Percentiles rank a stretch among this genome's conserved stretches.
These are phyloP conservation scores for Xylaria scruposa DNA, from an alignment of 495 filamentous ascomycete genomes.

Conservation along the genomic window DNA sequence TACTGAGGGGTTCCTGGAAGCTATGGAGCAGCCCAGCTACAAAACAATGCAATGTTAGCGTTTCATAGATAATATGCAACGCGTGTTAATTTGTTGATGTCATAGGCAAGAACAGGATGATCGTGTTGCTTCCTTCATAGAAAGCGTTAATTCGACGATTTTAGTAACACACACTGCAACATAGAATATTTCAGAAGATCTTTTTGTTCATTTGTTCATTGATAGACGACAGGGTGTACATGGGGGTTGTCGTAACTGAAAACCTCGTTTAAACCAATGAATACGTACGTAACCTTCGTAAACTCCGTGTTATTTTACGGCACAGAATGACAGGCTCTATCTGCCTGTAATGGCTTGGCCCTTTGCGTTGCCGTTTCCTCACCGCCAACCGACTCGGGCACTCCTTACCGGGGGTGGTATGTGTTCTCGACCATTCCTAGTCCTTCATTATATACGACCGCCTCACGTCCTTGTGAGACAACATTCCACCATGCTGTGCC, in stretches of 20 bases:
- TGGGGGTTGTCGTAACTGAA: constrained; percentile 3
- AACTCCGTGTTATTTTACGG: constrained; percentile 35
- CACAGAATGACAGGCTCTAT: constrained; percentile 11
- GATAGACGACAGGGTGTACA: constrained; percentile 33
- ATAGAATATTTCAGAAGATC: constrained; percentile 7
- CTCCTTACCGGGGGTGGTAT: not conserved
- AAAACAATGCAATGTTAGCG: not conserved
- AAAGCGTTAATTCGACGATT: not conserved
- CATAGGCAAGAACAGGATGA: not conserved
- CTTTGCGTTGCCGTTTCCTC: constrained; percentile 21
- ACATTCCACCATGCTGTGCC: constrained; percentile 27
- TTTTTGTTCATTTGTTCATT: constrained; percentile 36
- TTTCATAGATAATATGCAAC: not conserved
- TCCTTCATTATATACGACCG: constrained; percentile 28
- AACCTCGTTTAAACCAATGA: constrained; percentile 37
- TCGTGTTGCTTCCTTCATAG: not conserved
- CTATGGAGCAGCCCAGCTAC: not conserved
- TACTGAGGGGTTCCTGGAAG: not conserved
- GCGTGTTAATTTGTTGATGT: not conserved
- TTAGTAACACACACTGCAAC: not conserved
- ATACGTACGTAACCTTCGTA: constrained; percentile 42
- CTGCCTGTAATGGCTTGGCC: constrained; percentile 11
- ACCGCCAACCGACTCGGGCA: not conserved
- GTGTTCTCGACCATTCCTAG: constrained; percentile 8
- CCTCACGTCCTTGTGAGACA: constrained; percentile 19